These are phyloP conservation scores for Hylodesmum podocarpum DNA, from an alignment of 306 rosid genomes.

Conservation along the genomic window DNA sequence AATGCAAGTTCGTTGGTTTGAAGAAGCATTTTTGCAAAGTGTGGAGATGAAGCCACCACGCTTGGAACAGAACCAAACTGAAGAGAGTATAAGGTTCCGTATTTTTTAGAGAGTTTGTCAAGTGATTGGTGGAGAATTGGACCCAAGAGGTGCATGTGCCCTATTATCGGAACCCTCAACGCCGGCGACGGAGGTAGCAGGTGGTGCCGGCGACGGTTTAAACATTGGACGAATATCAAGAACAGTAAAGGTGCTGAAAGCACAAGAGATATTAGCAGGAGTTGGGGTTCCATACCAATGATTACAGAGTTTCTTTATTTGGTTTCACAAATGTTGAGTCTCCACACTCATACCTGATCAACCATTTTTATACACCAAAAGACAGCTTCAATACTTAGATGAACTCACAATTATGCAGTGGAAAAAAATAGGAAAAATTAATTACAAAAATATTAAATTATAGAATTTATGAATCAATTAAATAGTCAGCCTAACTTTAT, in stretches of 20 bases:
- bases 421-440: too few relatives aligned
- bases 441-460: too few relatives aligned
- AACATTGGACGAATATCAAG: not conserved
- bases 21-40: constrained; percentile 30
- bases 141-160: constrained; percentile 33
- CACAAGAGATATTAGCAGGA: not conserved
- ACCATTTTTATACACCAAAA: too few relatives aligned
- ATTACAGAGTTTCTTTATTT: too few relatives aligned
- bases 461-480: too few relatives aligned
- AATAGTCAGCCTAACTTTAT: too few relatives aligned
- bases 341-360: too few relatives aligned
- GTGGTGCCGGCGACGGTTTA: not conserved
- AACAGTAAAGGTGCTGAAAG: not conserved
- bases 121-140: constrained; percentile 38
- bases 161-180: constrained; percentile 19
- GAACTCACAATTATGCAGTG: too few relatives aligned
- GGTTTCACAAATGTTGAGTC: too few relatives aligned
- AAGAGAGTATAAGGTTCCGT: constrained; percentile 40
- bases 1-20: constrained; percentile 36
- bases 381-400: too few relatives aligned
- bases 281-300: constrained; percentile 3
- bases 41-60: constrained; percentile 26
- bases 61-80: constrained; percentile 36
- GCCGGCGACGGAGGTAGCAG: constrained; percentile 37
- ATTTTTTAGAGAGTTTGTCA: constrained; percentile 29